Evolutionary conservation across 352 stramenopile species (phyloP).

Genomic region (Plasmopara viticola): DNA sequence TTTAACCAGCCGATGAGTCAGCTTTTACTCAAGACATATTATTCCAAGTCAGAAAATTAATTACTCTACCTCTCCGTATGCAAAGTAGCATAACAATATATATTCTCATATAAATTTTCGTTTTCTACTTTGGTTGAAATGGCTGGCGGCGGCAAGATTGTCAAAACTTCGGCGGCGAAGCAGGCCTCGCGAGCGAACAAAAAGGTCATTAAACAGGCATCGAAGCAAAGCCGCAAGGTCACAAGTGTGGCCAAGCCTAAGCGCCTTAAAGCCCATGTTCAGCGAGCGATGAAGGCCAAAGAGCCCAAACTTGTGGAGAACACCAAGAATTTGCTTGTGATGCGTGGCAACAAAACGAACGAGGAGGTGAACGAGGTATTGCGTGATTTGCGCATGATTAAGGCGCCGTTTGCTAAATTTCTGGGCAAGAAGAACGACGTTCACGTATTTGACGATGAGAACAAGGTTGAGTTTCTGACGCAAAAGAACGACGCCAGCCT

Average conservation of each 20-base stretch:
- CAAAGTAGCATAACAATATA: too few relatives aligned
- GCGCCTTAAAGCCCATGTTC: slow-evolving; percentile 73
- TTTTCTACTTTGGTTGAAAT: slow-evolving; percentile 16
- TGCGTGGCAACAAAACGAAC: slow-evolving; percentile 88
- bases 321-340: slow-evolving; percentile 85
- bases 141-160: slow-evolving; percentile 55
- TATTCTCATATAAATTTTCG: too few relatives aligned
- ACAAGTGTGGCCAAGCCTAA: slow-evolving; percentile 66
- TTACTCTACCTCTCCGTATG: too few relatives aligned
- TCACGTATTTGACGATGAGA: slow-evolving; percentile 91
- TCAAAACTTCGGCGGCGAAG: slow-evolving; percentile 65
- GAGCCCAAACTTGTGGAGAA: slow-evolving; percentile 90
- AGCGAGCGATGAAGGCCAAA: slow-evolving; percentile 80
- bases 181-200: slow-evolving; percentile 54
- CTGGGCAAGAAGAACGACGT: slow-evolving; percentile 92
- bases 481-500: slow-evolving; percentile 97
- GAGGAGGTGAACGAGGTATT: slow-evolving; percentile 79
- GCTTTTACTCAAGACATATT: too few relatives aligned
- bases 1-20: too few relatives aligned
- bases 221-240: slow-evolving; percentile 72
- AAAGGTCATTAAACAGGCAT: slow-evolving; percentile 60
- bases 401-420: slow-evolving; percentile 83
- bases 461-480: slow-evolving; percentile 90
- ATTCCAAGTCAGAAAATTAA: too few relatives aligned
- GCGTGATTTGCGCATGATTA: slow-evolving; percentile 82